phyloP scores from a whole-genome alignment of 805 yeast genomes.

The Lachancea lanzarotensis region DNA sequence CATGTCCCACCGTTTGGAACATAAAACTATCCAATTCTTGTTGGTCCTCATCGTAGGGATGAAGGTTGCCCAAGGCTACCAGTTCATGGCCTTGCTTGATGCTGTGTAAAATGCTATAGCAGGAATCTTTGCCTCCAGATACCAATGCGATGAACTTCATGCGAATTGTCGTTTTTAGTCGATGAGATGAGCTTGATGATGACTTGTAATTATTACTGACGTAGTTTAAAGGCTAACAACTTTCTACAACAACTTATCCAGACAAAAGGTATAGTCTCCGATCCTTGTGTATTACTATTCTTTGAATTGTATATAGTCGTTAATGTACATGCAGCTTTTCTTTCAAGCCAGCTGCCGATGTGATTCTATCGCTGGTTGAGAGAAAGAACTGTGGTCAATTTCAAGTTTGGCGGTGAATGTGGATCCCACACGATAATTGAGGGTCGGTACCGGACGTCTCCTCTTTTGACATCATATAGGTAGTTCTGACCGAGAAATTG shows the following conservation, averaged over 20 bases:
- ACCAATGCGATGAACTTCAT: slow-evolving; percentile 92
- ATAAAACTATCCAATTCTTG: slow-evolving; percentile 89
- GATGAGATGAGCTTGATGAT: not conserved
- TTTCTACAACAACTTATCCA: not conserved
- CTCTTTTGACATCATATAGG: too few species aligned
- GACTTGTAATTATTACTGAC: too few species aligned
- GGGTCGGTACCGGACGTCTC: too few species aligned
- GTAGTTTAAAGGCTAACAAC: too few species aligned
- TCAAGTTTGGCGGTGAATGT: too few species aligned
- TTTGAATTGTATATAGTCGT: too few species aligned
- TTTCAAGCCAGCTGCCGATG: not conserved
- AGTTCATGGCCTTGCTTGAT: slow-evolving; percentile 79
- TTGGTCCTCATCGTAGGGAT: slow-evolving; percentile 45
- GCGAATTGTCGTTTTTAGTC: not conserved
- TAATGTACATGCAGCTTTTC: not conserved
- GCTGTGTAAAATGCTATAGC: slow-evolving; percentile 83
- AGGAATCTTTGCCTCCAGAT: slow-evolving; percentile 96
- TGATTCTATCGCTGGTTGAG: too few species aligned
- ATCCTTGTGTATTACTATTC: not conserved
- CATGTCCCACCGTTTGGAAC: slow-evolving; percentile 97
- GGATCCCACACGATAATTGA: too few species aligned
- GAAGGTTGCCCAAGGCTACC: slow-evolving; percentile 76
- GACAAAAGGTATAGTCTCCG: not conserved
- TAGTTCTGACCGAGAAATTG: not conserved
- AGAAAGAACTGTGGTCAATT: too few species aligned